Evolutionary conservation across 2,329 filamentous ascomycete species (phyloP), one percentile per base, ranked within the genome.

Genomic region (Aspergillus neoniger): DNA sequence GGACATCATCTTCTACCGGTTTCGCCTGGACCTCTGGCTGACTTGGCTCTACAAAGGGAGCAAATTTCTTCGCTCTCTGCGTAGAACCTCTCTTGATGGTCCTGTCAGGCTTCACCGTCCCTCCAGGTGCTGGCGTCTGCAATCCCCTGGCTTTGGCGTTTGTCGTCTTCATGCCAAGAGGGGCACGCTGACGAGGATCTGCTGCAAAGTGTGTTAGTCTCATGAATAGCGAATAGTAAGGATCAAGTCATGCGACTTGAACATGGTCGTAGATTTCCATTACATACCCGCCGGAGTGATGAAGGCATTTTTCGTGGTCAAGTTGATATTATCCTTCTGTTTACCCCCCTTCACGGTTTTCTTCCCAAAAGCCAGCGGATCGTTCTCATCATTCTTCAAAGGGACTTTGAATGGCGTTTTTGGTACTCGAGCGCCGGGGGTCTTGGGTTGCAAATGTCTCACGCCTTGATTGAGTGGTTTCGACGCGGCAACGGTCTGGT

Each of bases 81-180:
- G 85, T 88, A 3, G 84, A 82, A 9, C 81, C 84, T 64, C 86
- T 88, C 17, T 80, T 75, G 59, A 86, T 83, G 1, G 86, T 86
- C 75, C 88, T 89, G 64, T 88, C 87, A 53, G 85, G 76, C 60
- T 88, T 86, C 51, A 83, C 82, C 43, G 83, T 81, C 21, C 82
- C 80, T 60, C 80, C 80, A 69, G 88, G 88, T 30, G 85, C 88
- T 6, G 85, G 85, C 4, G 87, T 88, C 64, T 90, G 88, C 66
- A 87, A 84, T 53, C 82, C 83, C 72, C 82, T 86, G 61, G 88
- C 85, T 81, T 96, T 98, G 57, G 91, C 92, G 76, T 99, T 99
- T 55, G 95, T 98, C 1, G 94, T 98, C 78, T 99, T 99, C 82
- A 91, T 89, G 36, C 94, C 94, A 51, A 99, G 81, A 12, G 92